Base-by-base conservation (phyloP, 1,284 basidiomycete species). In the Porogramme epimiltina region DNA sequence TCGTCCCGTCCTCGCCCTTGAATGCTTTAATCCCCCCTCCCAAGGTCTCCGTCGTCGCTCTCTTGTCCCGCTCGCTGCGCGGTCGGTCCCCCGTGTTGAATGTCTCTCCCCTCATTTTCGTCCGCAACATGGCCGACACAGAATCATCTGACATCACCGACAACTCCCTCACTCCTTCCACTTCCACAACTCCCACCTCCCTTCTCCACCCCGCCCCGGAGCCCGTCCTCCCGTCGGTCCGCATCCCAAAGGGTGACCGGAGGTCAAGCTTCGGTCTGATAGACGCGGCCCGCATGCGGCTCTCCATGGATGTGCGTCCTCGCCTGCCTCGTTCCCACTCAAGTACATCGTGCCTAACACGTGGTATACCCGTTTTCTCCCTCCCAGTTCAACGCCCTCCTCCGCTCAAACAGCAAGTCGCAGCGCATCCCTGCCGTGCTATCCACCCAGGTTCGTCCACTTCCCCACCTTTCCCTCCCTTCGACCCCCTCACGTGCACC, bases 301-400 rank as follows among this genome's bases (percentile, higher is more conserved):
- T 67, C 49, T 61, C 65, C 57, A 61, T 64, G 56, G 67, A 69
- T 56, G 67, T 69, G 63, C 63, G 67, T 62, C 53, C 55, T 33
- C 47, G 54, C 60, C 59, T 58, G 57, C 62, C 53, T 46, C 53
- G 31, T 55, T 51, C 59, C 55, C 59, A 50, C 61, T 56, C 61
- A 51, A 47, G 55, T 60, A 59, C 58, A 59, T 56, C 62, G 69
- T 72, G 65, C 67, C 69, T 69, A 66, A 67, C 70, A 72, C 70
- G 70, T 72, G 70, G 70, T 66, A 50, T 45, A 53, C 60, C 55
- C 56, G 57, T 51, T 62, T 62, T 64, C 62, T 44, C 44, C 54
- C 57, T 58, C 52, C 45, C 59, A 70, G 70, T 64, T 69, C 55
- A 59, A 64, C 53, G 61, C 64, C 46, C 64, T 71, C 57, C 58